Percentiles rank a stretch among this genome's conserved stretches.
Conservation (phyloP, 2,329 filamentous ascomycete genomes). For the Diplodia mutila region DNA sequence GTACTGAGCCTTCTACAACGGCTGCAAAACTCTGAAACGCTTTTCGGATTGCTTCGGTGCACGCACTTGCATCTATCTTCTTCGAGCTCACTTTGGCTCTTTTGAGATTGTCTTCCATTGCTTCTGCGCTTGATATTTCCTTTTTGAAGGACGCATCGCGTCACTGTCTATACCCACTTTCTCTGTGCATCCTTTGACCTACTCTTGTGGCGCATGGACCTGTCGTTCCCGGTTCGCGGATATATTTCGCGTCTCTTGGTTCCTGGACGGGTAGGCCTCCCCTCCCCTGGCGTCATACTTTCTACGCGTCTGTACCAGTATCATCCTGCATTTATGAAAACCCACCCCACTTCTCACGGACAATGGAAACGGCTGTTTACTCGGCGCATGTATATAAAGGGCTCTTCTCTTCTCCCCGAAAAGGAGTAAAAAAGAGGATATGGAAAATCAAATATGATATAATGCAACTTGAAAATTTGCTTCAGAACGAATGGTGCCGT, state of each 20-base stretch:
- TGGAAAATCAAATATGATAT: neutral
- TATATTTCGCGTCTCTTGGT: neutral
- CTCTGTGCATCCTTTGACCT: neutral
- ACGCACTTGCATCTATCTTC: neutral
- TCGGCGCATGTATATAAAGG: neutral
- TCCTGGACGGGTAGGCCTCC: neutral
- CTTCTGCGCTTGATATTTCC: neutral
- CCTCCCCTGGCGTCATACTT: neutral
- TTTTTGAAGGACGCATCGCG: neutral
- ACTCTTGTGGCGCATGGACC: neutral
- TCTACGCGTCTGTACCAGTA: neutral
- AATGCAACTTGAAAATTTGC: neutral
- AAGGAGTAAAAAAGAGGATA: slow-evolving; percentile 1
- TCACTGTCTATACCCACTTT: slow-evolving; percentile 7
- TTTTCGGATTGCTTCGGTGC: neutral
- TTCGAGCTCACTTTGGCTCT: neutral
- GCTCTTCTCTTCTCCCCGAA: neutral
- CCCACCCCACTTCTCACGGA: neutral
- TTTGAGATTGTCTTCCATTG: neutral
- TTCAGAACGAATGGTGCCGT: neutral
- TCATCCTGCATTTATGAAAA: neutral
- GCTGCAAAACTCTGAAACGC: too few relatives aligned
- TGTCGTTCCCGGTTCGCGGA: neutral
- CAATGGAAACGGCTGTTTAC: neutral
- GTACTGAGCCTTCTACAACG: slow-evolving; percentile 2